Evolutionary conservation across 1,284 basidiomycete species (phyloP), one percentile per base, ranked within the genome.

Genomic region (Apiotrichum gamsii): DNA sequence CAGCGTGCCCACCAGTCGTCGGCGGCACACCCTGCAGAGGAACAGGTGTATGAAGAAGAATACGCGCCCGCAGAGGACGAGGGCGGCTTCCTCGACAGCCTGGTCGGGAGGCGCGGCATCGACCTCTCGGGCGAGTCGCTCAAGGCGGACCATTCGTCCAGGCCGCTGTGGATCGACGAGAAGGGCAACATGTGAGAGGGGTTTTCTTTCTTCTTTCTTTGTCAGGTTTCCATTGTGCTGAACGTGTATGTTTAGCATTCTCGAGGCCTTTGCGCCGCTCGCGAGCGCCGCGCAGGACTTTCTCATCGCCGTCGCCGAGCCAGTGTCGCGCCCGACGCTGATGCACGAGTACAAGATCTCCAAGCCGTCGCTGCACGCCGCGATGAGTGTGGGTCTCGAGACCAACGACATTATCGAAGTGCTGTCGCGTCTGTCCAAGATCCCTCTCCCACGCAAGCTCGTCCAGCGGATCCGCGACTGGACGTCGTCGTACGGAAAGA

Each of bases 341-440:
- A 94, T 98, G 55, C 95, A 99, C 75, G 95, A 98, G 77, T 99
- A 97, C 80, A 91, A 95, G 74, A 83, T 99, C 64, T 97, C 94
- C 41, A 86, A 93, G 38, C 95, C 97, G 72, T 96, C 93, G 20
- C 78, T 99, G 23, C 97, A 98, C 72, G 95, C 95, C 44, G 95
- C 95, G 46, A 94, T 99, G 53, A 97, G 93, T 14, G 95, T 99
- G 49, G 95, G 95, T 19, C 76, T 99, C 30, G 90, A 97, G 69
- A 98, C 95, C 4, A 85, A 94, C 65, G 93, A 98, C 70, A 98
- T 98, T 62, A 96, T 98, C 71, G 90, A 93, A 77, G 95, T 91
- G 16, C 75, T 93, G 52, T 88, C 88, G 58, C 82, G 89, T 41
- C 72, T 91, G 43, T 90, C 87, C 10, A 91, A 91, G 83, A 88